Conservation (phyloP, 2,329 filamentous ascomycete genomes). For the Fusarium udum region DNA sequence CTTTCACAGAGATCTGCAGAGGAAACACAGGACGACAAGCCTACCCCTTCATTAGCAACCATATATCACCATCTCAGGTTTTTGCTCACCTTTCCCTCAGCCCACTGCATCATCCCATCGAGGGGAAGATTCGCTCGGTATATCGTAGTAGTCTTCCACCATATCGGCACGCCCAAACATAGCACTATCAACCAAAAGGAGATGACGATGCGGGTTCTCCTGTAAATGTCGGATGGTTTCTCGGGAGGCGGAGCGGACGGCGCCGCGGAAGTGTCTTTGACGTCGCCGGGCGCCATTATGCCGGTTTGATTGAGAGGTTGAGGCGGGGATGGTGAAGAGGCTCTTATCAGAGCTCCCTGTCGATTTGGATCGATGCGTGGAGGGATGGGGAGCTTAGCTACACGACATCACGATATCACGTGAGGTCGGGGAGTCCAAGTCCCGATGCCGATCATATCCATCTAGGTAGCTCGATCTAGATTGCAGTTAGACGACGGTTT, state of each 20-base stretch:
- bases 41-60: conserved; percentile 56
- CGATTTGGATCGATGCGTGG: conserved; percentile 6
- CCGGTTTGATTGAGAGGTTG: conserved; percentile 11
- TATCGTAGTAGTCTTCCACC: conserved; percentile 95
- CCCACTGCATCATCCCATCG: conserved; percentile 89
- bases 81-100: conserved; percentile 78
- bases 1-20: conserved; percentile 80
- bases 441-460: conserved; percentile 29
- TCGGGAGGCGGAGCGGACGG: conserved; percentile 73
- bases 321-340: conserved; percentile 15
- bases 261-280: conserved; percentile 30
- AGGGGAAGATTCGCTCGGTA: conserved; percentile 87
- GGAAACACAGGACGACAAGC: conserved; percentile 90
- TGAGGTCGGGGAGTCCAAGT: conserved; percentile 28
- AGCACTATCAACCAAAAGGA: conserved; percentile 93
- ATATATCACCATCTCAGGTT: accelerated
- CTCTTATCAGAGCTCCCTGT: conserved; percentile 25
- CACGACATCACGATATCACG: conserved; percentile 45
- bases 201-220: conserved; percentile 78
- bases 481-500: background rate
- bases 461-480: background rate
- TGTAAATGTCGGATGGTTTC: conserved; percentile 72
- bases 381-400: conserved; percentile 27
- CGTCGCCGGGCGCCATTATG: conserved; percentile 40
- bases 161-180: conserved; percentile 87